These are phyloP conservation scores for Daldinia grandis DNA, from an alignment of 495 filamentous ascomycete genomes.

Conservation along the genomic window DNA sequence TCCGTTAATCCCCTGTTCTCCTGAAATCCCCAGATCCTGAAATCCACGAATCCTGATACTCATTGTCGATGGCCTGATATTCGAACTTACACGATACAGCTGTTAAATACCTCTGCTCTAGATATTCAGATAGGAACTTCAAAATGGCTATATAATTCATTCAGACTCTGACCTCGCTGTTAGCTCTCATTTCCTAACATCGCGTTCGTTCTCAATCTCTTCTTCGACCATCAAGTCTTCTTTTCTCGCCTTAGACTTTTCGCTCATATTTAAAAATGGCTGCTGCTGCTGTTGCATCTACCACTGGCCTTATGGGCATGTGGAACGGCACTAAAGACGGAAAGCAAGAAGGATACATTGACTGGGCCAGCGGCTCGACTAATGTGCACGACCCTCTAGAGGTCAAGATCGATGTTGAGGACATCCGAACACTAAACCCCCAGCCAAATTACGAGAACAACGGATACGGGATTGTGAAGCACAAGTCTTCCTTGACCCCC, in stretches of 20 bases:
- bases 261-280: constrained; percentile 27
- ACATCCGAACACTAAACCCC: constrained; percentile 40
- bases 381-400: constrained; percentile 41
- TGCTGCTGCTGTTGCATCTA: constrained; percentile 41
- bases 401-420: constrained; percentile 41
- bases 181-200: constrained; percentile 8
- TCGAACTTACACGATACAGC: neutral
- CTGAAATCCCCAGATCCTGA: constrained; percentile 33
- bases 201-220: constrained; percentile 8
- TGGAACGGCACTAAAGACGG: constrained; percentile 45
- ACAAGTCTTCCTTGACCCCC: constrained; percentile 42
- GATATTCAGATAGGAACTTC: neutral
- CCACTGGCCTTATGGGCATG: constrained; percentile 45
- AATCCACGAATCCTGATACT: constrained; percentile 35
- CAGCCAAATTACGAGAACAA: constrained; percentile 35
- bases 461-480: constrained; percentile 44
- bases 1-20: constrained; percentile 40
- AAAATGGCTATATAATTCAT: constrained; percentile 38
- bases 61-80: constrained; percentile 17
- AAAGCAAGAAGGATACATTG: constrained; percentile 36
- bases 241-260: constrained; percentile 1
- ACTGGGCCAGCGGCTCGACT: constrained; percentile 39
- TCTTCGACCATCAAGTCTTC: constrained; percentile 9
- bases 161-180: neutral
- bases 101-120: neutral